Percentiles rank a stretch among this genome's conserved stretches.
Conservation (phyloP, 2,329 filamentous ascomycete genomes). For the Colletotrichum phormii region DNA sequence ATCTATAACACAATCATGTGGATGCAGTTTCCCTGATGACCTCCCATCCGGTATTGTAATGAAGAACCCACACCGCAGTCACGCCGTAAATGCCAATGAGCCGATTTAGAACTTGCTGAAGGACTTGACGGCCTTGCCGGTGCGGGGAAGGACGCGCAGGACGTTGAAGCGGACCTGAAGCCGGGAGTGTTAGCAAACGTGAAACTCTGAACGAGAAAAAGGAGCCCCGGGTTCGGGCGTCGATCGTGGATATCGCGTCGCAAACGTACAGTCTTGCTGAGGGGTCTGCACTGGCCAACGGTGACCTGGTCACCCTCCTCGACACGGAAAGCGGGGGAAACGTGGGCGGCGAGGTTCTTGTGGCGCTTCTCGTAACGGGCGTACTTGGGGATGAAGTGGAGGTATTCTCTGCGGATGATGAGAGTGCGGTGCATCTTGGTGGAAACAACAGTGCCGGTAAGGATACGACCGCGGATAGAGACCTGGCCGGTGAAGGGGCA, state of each 20-base stretch:
- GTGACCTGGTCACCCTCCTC: constrained; percentile 99
- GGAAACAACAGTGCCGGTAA: constrained; percentile 98
- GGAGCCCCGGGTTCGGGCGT: not conserved
- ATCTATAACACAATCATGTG: constrained; percentile 58
- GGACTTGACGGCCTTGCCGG: constrained; percentile 96
- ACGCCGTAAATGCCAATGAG: constrained; percentile 67
- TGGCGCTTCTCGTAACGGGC: constrained; percentile 99
- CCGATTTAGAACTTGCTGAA: constrained; percentile 96
- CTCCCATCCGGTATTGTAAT: constrained; percentile 42
- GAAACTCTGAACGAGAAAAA: not conserved
- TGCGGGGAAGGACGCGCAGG: constrained; percentile 96
- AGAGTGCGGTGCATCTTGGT: constrained; percentile 99
- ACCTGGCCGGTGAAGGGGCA: constrained; percentile 99
- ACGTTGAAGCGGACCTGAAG: constrained; percentile 97
- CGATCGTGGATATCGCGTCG: constrained; percentile 1
- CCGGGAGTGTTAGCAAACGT: constrained; percentile 21
- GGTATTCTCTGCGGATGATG: constrained; percentile 99
- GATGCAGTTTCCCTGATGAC: constrained; percentile 40
- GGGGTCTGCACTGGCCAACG: constrained; percentile 98
- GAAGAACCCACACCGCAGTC: constrained; percentile 57
- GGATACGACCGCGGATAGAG: constrained; percentile 99
- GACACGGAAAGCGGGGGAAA: constrained; percentile 99
- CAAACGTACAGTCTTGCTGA: constrained; percentile 96
- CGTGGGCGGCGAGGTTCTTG: constrained; percentile 99
- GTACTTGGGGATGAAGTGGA: constrained; percentile 99